Conservation (phyloP, 2,329 filamentous ascomycete species). For the Kalmusia sp. region DNA sequence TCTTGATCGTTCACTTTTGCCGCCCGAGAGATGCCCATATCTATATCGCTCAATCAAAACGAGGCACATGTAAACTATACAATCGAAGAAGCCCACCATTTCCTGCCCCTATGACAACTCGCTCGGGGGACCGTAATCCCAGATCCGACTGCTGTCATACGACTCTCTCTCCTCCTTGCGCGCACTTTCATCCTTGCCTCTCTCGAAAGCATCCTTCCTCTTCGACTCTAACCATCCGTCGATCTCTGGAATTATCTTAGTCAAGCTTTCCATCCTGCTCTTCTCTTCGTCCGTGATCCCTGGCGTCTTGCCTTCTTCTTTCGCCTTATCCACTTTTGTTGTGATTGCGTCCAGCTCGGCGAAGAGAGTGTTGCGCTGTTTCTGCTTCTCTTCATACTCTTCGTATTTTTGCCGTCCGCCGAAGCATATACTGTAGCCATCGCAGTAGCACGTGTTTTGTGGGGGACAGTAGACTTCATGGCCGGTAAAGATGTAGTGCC, state of each 20-base stretch:
- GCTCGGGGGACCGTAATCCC: conserved; percentile 44
- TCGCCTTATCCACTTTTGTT: conserved; percentile 44
- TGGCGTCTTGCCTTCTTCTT: conserved; percentile 33
- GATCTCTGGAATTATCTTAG: conserved; percentile 25
- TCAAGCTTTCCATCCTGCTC: conserved; percentile 28
- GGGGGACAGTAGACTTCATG: conserved; percentile 48
- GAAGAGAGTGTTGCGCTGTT: conserved; percentile 49
- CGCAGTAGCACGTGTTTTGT: conserved; percentile 63
- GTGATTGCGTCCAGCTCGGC: conserved; percentile 50
- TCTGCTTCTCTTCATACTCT: conserved; percentile 57
- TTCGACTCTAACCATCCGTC: conserved; percentile 36
- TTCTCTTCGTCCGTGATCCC: conserved; percentile 29
- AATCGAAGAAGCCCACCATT: neutral
- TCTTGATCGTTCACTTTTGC: no score
- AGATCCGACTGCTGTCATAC: conserved; percentile 42
- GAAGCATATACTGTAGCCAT: conserved; percentile 70
- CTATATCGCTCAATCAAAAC: no score
- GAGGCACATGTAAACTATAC: no score
- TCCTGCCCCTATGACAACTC: no score
- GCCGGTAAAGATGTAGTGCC: conserved; percentile 50
- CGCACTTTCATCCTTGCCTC: conserved; percentile 40
- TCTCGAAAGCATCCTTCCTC: conserved; percentile 39
- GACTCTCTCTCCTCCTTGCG: conserved; percentile 43
- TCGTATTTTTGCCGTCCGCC: conserved; percentile 58
- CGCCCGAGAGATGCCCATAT: no score